Base-by-base conservation (phyloP, 1,284 basidiomycete genomes). In the Ustilago curta region DNA sequence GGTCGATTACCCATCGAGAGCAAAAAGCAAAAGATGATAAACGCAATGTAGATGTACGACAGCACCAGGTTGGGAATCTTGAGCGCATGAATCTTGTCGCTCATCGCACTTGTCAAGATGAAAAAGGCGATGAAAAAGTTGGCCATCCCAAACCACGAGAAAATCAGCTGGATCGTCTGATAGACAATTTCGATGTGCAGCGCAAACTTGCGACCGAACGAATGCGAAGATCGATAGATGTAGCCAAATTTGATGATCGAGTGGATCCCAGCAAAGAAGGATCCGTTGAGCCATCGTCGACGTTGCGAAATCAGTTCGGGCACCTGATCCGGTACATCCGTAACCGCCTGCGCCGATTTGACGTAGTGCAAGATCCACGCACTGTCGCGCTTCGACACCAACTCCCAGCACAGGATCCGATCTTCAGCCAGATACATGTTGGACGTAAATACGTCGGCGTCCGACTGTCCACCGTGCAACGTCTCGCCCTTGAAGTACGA, bases 401-500 rank as follows among this genome's bases (percentile, higher is more conserved):
- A 64, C 67, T 84, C 82, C 76, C 80, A 83, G 56, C 81, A 76
- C 58, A 84, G 44, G 60, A 83, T 83, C 12, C 81, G 82, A 61
- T 84, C 82, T 50, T 83, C 81, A 29, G 81, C 81, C 2, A 83
- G 74, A 48, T 82, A 83, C 82, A 84, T 83, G 67, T 84, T 84
- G 48, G 72, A 76, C 16, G 78, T 80, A 31, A 84, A 84, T 21
- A 83, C 82, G 62, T 83, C 82, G 2, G 79, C 80, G 23, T 84
- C 79, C 25, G 76, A 73, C 18, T 70, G 66, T 9, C 64, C 75
- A 40, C 76, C 67, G 62, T 78, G 62, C 77, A 78, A 91, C 93
- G 91, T 85, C 91, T 95, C 88, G 25, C 95, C 95, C 44, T 95
- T 86, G 88, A 98, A 98, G 86, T 97, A 98, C 84, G 95, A 93